Percentiles rank a stretch among this genome's conserved stretches.
Conservation (phyloP, 352 stramenopile species). For the Globisporangium barbulae region DNA sequence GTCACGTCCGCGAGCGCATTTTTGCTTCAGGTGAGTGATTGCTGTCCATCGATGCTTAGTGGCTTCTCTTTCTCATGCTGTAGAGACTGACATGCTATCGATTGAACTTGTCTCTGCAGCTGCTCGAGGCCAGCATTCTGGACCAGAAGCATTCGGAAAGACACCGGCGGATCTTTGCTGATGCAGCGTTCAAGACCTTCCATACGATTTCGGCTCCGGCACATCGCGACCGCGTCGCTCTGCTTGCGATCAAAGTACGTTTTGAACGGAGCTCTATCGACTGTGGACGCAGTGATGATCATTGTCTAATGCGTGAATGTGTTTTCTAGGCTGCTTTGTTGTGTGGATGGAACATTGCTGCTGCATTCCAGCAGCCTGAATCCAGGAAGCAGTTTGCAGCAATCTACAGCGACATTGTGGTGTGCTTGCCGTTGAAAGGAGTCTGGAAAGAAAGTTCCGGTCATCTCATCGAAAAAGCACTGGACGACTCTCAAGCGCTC, state of each 20-base stretch:
- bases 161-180: constrained; percentile 14
- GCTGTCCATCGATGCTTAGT: background rate
- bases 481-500: constrained; percentile 32
- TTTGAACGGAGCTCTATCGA: background rate
- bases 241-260: constrained; percentile 28
- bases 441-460: constrained; percentile 41
- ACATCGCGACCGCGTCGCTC: constrained; percentile 10
- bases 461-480: constrained; percentile 26
- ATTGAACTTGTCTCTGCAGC: constrained; percentile 4
- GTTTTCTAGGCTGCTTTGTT: constrained; percentile 29
- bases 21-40: constrained; percentile 12
- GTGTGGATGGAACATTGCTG: constrained; percentile 47
- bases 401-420: constrained; percentile 46
- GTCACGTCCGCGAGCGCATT: constrained; percentile 11
- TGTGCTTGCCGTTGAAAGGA: constrained; percentile 31
- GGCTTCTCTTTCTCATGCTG: background rate
- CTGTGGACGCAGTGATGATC: background rate
- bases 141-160: background rate
- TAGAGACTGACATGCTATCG: background rate
- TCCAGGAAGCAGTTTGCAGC: constrained; percentile 26
- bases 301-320: constrained; percentile 15
- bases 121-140: constrained; percentile 14
- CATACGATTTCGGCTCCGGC: constrained; percentile 1
- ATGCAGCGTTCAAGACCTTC: constrained; percentile 10
- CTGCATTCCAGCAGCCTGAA: constrained; percentile 32